Base-by-base conservation (phyloP, 1,284 basidiomycete species). In the Fomitopsis palustris region DNA sequence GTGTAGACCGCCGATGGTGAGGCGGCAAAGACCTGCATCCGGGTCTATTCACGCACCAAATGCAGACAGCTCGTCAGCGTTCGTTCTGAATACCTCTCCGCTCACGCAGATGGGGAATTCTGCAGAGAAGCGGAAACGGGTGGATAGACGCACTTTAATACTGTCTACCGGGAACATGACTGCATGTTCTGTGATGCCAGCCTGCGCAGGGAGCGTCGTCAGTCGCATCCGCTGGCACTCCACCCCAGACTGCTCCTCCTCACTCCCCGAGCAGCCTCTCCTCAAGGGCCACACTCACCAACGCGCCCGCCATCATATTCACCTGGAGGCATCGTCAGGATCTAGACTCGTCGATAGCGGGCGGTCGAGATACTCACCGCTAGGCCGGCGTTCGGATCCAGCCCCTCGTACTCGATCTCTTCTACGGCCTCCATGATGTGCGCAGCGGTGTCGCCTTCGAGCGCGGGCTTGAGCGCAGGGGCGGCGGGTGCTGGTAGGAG, bases 91-190 rank as follows among this genome's bases (percentile, higher is more conserved):
- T 12, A 25, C 45, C 25, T 29, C 23, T 19, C 19, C 19, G 25
- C 23, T 1, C 14, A 27, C 21, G 25, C 9, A 47, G 39, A 19
- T 21, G n/a, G 8, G 21, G 7, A 21, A 29, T 17, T 23, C 14
- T 17, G 42, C 16, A 31, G 31, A 29, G 12, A 31, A 39, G 27
- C 38, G 42, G 33, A 37, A 6, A 23, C 49, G 35, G 45, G 12
- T 14, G 41, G 43, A 21, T 19, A 3, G 10, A 75, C 87, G 65
- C 61, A 93, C 96, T 82, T 99, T 98, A 74, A 99, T 97, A 69
- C 93, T 95, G 77, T 99, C 97, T 64, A 99, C 82, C 3, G 97
- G 97, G 73, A 94, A 99, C 92, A 99, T 99, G 72, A 97, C 94
- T 27, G 96, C 93, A 77, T 99, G 97, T 75, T 99, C 97, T 57